A percentile compares a stretch with the other conserved stretches of the same genome.
phyloP scores from a whole-genome alignment of 164 flowering plant genomes.

The Echeveria elegans region DNA sequence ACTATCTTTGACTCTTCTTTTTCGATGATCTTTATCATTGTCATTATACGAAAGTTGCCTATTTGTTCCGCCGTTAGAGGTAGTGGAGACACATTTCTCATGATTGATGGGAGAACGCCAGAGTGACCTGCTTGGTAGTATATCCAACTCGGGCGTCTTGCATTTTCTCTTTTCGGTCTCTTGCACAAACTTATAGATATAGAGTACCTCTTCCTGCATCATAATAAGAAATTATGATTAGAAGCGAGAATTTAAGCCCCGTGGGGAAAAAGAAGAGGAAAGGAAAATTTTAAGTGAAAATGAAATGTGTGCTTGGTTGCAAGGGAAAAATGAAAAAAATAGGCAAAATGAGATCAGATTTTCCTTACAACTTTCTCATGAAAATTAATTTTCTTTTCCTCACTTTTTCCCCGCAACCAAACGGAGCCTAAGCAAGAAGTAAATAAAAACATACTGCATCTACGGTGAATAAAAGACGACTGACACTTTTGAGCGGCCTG shows the following conservation, averaged over 20 bases:
- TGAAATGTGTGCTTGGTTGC: no score
- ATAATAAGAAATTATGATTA: no score
- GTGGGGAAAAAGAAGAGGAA: not conserved
- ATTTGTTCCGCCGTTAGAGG: not conserved
- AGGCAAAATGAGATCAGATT: no score
- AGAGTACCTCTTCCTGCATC: not conserved
- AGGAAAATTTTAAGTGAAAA: no score
- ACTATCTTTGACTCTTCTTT: no score
- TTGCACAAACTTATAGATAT: not conserved
- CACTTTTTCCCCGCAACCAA: no score
- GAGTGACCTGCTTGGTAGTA: not conserved
- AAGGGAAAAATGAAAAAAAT: no score
- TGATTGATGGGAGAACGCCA: not conserved
- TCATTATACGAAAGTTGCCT: constrained; percentile 1
- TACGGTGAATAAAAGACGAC: not conserved
- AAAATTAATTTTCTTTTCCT: no score
- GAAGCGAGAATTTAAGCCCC: no score
- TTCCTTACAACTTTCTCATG: no score
- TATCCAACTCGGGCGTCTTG: not conserved
- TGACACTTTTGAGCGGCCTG: not conserved
- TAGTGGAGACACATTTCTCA: not conserved
- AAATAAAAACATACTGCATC: no score
- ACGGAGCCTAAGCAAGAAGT: no score
- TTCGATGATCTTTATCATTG: not conserved
- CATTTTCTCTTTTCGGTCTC: not conserved